Evolutionary conservation across 305 asterid species (phyloP).

Genomic region (Withania somnifera): DNA sequence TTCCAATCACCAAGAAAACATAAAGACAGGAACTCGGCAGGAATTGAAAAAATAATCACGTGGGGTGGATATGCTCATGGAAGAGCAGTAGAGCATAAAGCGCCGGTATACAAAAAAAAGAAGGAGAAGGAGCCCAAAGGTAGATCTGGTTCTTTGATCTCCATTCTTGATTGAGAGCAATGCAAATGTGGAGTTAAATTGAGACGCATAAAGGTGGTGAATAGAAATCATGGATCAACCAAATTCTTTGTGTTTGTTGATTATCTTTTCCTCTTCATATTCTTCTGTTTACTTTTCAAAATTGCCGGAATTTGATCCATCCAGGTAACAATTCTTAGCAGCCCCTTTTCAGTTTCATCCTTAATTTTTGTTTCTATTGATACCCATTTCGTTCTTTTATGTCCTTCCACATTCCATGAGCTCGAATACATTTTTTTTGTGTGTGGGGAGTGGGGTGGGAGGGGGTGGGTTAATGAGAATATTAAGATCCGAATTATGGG

Average conservation of each 20-base stretch:
- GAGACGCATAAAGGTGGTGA: conserved; percentile 15
- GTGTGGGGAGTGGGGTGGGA: background rate
- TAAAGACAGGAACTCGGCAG: no score
- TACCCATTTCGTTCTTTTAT: background rate
- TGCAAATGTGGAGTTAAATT: conserved; percentile 28
- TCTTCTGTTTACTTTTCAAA: conserved; percentile 40
- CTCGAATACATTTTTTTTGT: background rate
- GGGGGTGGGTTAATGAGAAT: background rate
- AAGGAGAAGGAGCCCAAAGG: background rate
- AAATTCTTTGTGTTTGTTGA: conserved; percentile 46
- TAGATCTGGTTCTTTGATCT: no score
- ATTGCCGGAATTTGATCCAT: conserved; percentile 26
- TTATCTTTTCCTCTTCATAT: conserved; percentile 23
- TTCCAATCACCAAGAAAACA: no score
- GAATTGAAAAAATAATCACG: no score
- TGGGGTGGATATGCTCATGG: no score
- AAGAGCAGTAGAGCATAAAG: no score
- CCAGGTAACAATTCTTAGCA: conserved; percentile 9
- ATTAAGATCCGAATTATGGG: no score
- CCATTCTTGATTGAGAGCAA: background rate
- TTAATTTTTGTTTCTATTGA: background rate
- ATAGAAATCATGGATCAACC: conserved; percentile 49
- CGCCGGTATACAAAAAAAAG: background rate
- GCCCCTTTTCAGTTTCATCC: background rate
- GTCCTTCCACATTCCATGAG: background rate